Conservation (phyloP, 148 eudicot species). For the Pharnaceum exiguum region DNA sequence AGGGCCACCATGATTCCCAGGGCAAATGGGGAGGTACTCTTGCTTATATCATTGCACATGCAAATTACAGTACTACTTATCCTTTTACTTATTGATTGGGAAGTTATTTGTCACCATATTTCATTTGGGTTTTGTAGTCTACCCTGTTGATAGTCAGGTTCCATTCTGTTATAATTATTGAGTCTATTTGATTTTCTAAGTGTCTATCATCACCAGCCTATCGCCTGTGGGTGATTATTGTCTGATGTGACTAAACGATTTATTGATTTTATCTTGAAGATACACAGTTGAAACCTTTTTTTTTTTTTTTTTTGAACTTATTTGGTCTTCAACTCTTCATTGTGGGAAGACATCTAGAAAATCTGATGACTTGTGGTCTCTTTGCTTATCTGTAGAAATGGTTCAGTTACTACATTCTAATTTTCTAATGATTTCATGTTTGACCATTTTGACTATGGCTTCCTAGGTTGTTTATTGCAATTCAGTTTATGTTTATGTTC, state of each 20-base stretch:
- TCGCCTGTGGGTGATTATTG: no score
- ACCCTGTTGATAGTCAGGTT: no score
- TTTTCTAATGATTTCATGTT: neutral
- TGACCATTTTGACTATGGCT: neutral
- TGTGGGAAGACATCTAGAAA: neutral
- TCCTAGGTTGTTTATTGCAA: conserved; percentile 2
- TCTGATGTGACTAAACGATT: neutral
- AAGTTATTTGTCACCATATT: neutral
- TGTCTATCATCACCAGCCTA: neutral
- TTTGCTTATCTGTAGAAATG: neutral
- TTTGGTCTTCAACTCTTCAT: neutral
- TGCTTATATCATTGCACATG: conserved; percentile 1
- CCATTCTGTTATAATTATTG: neutral
- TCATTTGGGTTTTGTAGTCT: no score
- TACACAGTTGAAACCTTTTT: no score
- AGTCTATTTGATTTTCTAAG: neutral
- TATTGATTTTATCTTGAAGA: no score
- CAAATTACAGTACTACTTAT: neutral
- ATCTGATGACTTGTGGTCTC: neutral
- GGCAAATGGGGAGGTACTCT: conserved; percentile 76
- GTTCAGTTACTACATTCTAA: no score
- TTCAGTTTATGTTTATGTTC: conserved; percentile 31
- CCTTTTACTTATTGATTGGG: neutral
- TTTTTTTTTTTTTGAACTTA: neutral
- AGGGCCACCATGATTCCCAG: conserved; percentile 83